These are phyloP conservation scores for Ascochyta rabiei DNA, from an alignment of 2,329 filamentous ascomycete species.

Conservation along the genomic window DNA sequence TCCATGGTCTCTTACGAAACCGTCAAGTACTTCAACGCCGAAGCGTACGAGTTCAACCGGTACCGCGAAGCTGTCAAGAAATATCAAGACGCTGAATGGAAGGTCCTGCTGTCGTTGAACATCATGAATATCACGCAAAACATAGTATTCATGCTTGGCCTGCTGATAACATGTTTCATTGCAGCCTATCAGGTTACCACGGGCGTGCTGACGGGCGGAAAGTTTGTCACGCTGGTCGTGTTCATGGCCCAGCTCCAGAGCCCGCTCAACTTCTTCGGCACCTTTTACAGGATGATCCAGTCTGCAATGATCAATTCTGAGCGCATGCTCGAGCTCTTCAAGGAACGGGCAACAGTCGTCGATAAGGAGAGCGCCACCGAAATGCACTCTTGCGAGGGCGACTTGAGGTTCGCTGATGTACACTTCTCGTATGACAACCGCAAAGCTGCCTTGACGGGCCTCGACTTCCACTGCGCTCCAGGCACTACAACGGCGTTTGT, in stretches of 20 bases:
- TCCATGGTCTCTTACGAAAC: slow-evolving; percentile 98
- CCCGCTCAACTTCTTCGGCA: slow-evolving; percentile 79
- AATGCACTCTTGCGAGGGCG: slow-evolving; percentile 74
- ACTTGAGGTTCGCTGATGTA: slow-evolving; percentile 86
- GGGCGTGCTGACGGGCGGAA: slow-evolving; percentile 65
- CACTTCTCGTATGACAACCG: slow-evolving; percentile 88
- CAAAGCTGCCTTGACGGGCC: slow-evolving; percentile 80
- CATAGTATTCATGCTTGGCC: slow-evolving; percentile 66
- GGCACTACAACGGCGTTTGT: slow-evolving; percentile 96
- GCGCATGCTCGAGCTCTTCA: slow-evolving; percentile 92
- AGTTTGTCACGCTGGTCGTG: slow-evolving; percentile 73
- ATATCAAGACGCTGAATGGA: slow-evolving; percentile 64
- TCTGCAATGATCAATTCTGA: slow-evolving; percentile 98
- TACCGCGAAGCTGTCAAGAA: slow-evolving; percentile 62
- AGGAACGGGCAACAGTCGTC: slow-evolving; percentile 89
- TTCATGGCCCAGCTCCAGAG: slow-evolving; percentile 77
- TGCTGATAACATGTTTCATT: slow-evolving; percentile 72
- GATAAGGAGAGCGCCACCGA: slow-evolving; percentile 71
- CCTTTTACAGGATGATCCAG: slow-evolving; percentile 94
- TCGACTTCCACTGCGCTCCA: slow-evolving; percentile 83
- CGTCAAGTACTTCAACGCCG: slow-evolving; percentile 69
- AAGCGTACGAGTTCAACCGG: slow-evolving; percentile 63
- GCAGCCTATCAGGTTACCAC: slow-evolving; percentile 72
- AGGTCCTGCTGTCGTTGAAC: slow-evolving; percentile 63
- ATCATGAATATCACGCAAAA: slow-evolving; percentile 67